Conservation (phyloP, 768 basidiomycete species). For the Saitozyma sp. region DNA sequence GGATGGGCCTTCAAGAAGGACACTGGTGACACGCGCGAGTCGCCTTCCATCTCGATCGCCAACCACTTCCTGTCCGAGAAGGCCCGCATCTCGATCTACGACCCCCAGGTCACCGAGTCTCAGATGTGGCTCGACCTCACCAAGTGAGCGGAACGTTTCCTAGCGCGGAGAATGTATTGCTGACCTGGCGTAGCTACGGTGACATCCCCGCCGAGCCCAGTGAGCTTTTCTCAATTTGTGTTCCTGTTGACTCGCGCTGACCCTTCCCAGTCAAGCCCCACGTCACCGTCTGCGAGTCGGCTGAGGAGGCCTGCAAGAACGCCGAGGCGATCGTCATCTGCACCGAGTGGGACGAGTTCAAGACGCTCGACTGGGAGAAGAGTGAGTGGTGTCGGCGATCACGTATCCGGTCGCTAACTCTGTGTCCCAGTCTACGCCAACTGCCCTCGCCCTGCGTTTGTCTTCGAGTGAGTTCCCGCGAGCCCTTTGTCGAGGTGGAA, state of each 20-base stretch:
- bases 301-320: constrained; percentile 81
- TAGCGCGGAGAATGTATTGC: constrained; percentile 62
- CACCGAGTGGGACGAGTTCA: constrained; percentile 96
- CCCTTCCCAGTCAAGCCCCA: constrained; percentile 74
- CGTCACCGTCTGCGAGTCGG: constrained; percentile 73
- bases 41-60: constrained; percentile 89
- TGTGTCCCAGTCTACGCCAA: constrained; percentile 62
- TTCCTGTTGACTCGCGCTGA: constrained; percentile 7
- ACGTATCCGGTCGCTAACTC: no score
- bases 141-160: constrained; percentile 57
- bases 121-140: constrained; percentile 72
- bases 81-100: constrained; percentile 83
- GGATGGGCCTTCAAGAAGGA: constrained; percentile 99
- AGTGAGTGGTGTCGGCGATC: constrained; percentile 51
- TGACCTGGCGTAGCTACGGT: constrained; percentile 53
- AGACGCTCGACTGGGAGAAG: constrained; percentile 80
- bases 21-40: constrained; percentile 98
- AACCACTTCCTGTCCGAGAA: constrained; percentile 89
- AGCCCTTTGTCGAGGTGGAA: background rate
- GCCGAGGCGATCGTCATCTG: constrained; percentile 93
- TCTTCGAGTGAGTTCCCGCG: constrained; percentile 65
- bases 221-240: constrained; percentile 54
- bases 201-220: constrained; percentile 64
- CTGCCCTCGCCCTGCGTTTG: constrained; percentile 98
- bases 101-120: constrained; percentile 75